phyloP scores from a whole-genome alignment of 306 rosid species.

The Cucurbita pepo region DNA sequence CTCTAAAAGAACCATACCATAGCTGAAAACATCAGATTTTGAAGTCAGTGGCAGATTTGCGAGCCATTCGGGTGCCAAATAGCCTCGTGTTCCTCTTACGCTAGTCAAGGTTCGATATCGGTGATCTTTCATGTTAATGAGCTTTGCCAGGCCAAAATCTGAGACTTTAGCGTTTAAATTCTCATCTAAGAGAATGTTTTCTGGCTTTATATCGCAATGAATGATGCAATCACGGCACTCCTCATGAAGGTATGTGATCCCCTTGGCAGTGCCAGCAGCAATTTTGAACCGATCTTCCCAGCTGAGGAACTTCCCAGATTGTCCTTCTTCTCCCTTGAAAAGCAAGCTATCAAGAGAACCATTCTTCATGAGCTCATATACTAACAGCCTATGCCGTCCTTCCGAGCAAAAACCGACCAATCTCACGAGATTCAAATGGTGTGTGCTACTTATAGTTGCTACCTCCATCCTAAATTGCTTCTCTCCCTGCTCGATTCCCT shows the following conservation, averaged over 20 bases:
- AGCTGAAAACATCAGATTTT: constrained; percentile 62
- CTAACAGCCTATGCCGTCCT: constrained; percentile 71
- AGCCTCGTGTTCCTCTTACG: constrained; percentile 72
- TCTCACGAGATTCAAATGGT: constrained; percentile 78
- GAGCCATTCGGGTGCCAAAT: constrained; percentile 84
- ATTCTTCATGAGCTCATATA: constrained; percentile 77
- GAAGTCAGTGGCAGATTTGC: constrained; percentile 71
- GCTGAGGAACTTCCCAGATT: constrained; percentile 32
- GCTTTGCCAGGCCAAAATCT: constrained; percentile 83
- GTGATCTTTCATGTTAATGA: constrained; percentile 37
- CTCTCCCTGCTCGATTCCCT: constrained; percentile 82
- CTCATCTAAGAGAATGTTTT: constrained; percentile 74
- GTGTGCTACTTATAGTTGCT: constrained; percentile 76
- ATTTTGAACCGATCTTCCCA: constrained; percentile 61
- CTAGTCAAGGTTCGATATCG: constrained; percentile 52
- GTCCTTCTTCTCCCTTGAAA: constrained; percentile 22
- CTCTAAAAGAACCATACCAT: constrained; percentile 82
- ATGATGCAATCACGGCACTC: constrained; percentile 83
- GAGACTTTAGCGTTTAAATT: constrained; percentile 59
- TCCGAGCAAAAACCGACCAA: constrained; percentile 84
- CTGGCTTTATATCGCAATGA: constrained; percentile 84
- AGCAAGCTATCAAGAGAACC: constrained; percentile 58
- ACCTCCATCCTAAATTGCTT: constrained; percentile 81
- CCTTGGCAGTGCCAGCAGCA: constrained; percentile 70
- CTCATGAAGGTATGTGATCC: constrained; percentile 79